Evolutionary conservation across 176 grass and related monocot species (phyloP).

Genomic region (Oryza meridionalis): DNA sequence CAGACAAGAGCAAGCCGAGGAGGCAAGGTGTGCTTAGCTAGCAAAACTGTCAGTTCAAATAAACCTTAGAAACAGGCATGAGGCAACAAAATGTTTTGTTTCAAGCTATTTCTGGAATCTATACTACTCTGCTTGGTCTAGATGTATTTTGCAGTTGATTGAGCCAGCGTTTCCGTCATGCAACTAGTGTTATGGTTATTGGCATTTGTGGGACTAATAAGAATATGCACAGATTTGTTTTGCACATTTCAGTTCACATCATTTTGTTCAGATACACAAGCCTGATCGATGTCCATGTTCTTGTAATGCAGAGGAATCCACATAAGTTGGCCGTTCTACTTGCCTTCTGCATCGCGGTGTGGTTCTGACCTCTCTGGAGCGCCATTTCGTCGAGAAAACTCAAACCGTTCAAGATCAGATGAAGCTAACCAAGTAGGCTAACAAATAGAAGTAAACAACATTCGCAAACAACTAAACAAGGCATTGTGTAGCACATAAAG

Average conservation of each 20-base stretch:
- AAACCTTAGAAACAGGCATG: neutral
- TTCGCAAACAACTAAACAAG: neutral
- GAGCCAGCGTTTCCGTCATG: neutral
- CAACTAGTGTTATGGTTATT: too few relatives aligned
- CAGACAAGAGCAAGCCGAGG: constrained; percentile 45
- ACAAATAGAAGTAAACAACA: constrained; percentile 20
- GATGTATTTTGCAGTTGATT: constrained; percentile 15
- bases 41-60: constrained; percentile 39
- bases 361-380: constrained; percentile 45
- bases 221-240: neutral
- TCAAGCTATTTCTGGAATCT: constrained; percentile 14
- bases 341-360: constrained; percentile 42
- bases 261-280: constrained; percentile 7
- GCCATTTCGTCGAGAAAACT: constrained; percentile 14
- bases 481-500: constrained; percentile 31
- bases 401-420: constrained; percentile 2
- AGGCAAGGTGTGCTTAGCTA: constrained; percentile 66
- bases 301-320: constrained; percentile 54
- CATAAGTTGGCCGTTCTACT: constrained; percentile 41
- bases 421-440: constrained; percentile 20
- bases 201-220: neutral
- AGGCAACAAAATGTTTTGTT: constrained; percentile 4
- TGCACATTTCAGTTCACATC: neutral
- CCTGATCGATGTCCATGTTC: constrained; percentile 38
- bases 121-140: neutral